phyloP scores from a whole-genome alignment of 345 rosid genomes.

The Citrus sp. region DNA sequence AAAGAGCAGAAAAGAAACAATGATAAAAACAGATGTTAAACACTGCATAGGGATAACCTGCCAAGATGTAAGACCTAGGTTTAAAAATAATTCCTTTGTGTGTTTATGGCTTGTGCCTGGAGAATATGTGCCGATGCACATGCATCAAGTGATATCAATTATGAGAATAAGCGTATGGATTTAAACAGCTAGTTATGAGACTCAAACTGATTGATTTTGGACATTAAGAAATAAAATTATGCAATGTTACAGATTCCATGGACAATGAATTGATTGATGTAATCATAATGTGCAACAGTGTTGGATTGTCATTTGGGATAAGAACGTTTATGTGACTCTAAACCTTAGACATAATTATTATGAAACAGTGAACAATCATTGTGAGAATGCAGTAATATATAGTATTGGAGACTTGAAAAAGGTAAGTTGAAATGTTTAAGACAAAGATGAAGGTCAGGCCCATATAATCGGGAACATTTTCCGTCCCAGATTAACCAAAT shows the following conservation, averaged over 20 bases:
- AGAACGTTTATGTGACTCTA: neutral
- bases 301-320: neutral
- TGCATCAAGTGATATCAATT: neutral
- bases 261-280: neutral
- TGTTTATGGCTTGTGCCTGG: neutral
- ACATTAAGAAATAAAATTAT: neutral
- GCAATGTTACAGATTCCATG: neutral
- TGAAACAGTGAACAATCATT: neutral
- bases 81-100: neutral
- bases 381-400: neutral
- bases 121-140: neutral
- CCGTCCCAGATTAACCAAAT: neutral
- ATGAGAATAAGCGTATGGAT: neutral
- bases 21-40: neutral
- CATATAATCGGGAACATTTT: too few species aligned
- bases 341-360: neutral
- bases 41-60: neutral
- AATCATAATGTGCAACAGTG: neutral
- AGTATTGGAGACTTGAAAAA: neutral
- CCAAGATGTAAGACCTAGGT: neutral
- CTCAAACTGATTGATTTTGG: neutral
- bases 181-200: neutral
- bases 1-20: conserved; percentile 1
- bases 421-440: too few species aligned
- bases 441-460: neutral